Conservation (phyloP, 208 protist genomes). For the Plasmodiophora brassicae region DNA sequence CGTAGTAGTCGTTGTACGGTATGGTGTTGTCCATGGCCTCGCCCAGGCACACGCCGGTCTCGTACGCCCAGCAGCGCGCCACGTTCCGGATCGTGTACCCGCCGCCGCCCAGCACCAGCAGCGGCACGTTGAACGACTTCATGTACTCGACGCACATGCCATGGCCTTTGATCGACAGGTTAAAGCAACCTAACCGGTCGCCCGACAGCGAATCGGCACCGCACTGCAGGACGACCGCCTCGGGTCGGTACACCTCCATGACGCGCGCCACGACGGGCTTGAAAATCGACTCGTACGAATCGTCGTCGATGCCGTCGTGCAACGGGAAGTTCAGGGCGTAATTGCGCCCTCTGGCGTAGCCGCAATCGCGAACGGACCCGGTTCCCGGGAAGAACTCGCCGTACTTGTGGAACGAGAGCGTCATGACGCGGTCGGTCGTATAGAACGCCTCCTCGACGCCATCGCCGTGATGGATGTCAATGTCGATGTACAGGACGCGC, state of each 20-base stretch:
- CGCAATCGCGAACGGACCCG: conserved; percentile 79
- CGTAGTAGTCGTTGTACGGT: conserved; percentile 71
- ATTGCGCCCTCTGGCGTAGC: conserved; percentile 68
- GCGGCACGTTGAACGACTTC: conserved; percentile 69
- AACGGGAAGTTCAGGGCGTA: conserved; percentile 90
- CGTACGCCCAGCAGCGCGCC: conserved; percentile 74
- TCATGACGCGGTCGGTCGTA: conserved; percentile 82
- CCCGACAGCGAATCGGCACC: conserved; percentile 95
- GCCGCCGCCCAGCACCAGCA: conserved; percentile 76
- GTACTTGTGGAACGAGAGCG: conserved; percentile 86
- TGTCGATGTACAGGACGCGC: conserved; percentile 86
- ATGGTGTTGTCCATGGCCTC: conserved; percentile 47
- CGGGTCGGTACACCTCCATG: conserved; percentile 84
- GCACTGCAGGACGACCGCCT: conserved; percentile 95
- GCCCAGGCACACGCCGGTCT: conserved; percentile 56
- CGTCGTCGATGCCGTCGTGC: conserved; percentile 79
- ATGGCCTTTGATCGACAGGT: conserved; percentile 76
- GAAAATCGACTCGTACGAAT: conserved; percentile 81
- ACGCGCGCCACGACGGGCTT: conserved; percentile 77
- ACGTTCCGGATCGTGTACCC: conserved; percentile 84
- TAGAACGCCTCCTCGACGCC: conserved; percentile 89
- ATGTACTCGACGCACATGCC: conserved; percentile 72
- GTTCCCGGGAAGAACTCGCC: conserved; percentile 95
- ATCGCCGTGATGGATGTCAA: conserved; percentile 77
- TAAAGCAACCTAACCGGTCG: conserved; percentile 93